Base-by-base conservation (phyloP, 2,329 filamentous ascomycete species). In the Fusarium sarcochroum region DNA sequence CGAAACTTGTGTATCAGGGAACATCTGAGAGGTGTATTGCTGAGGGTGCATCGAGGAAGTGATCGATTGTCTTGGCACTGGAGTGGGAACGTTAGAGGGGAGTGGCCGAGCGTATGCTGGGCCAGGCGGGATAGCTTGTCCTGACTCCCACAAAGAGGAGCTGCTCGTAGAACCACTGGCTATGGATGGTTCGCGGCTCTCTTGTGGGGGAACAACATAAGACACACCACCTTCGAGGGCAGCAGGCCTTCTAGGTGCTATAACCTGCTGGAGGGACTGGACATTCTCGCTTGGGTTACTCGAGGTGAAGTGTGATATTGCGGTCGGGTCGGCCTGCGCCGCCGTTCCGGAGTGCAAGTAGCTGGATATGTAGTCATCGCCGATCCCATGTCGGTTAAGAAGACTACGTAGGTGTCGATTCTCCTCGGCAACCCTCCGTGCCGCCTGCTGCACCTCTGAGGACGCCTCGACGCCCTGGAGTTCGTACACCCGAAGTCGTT, bases 361-460 rank as follows among this genome's bases (percentile, higher is more conserved):
- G 42, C 76, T 75, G 47, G 84, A 79, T 58, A 92, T 84, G 42
- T 86, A 85, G 9, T 83, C 80, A 61, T 90, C 86, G 41, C 80
- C 77, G 21, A 91, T 79, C 5, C 90, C 90, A 68, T 86, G 81
- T 42, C 84, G 79, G 51, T 82, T 80, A 34, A 93, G 82, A 18
- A 93, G 80, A 17, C 80, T 80, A 21, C 90, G 84, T 57, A 94
- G 81, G 53, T 85, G 85, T 60, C 81, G 84, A 76, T 94, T 94
- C 77, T 94, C 91, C 17, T 90, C 88, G 6, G 88, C 85, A 4
- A 93, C 91, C 55, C 81, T 86, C 57, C 90, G 83, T 3, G 91
- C 91, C 1, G 91, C 91, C 50, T 84, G 80, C 75, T 94, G 92
- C 13, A 94, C 88, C 74, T 93, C 90, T n/a, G 85, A 82, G 1